Percentiles rank a stretch among this genome's conserved stretches.
These are phyloP conservation scores for Schizochytrium sp. DNA, from an alignment of 108 stramenopile genomes.

Conservation along the genomic window DNA sequence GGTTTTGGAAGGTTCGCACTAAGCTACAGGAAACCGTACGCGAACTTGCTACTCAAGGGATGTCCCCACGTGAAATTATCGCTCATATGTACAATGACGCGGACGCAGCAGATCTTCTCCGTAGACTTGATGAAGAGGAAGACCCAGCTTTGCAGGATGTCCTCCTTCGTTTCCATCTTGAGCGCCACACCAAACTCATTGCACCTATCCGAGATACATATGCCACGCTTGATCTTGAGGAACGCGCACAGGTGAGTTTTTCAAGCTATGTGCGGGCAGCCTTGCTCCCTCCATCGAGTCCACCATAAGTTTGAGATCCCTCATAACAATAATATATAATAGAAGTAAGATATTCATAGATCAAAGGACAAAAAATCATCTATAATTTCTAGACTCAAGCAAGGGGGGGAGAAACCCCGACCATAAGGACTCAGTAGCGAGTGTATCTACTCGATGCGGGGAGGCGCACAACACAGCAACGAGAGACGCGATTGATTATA, in stretches of 20 bases:
- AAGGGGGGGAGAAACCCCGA: too few relatives aligned
- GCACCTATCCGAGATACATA: background rate
- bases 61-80: constrained; percentile 15
- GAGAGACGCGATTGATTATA: too few relatives aligned
- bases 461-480: too few relatives aligned
- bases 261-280: constrained; percentile 1
- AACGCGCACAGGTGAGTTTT: background rate
- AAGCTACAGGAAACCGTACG: constrained; percentile 5
- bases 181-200: constrained; percentile 28
- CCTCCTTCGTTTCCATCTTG: constrained; percentile 36
- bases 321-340: too few relatives aligned
- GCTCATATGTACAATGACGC: constrained; percentile 60
- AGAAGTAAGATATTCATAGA: too few relatives aligned
- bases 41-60: background rate
- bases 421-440: too few relatives aligned
- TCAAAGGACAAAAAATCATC: too few relatives aligned
- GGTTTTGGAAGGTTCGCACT: constrained; percentile 55
- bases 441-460: too few relatives aligned
- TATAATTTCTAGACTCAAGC: too few relatives aligned
- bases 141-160: constrained; percentile 14
- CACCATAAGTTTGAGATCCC: too few relatives aligned
- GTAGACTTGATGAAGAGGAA: background rate
- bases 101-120: background rate
- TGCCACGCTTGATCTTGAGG: background rate
- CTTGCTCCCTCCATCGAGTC: background rate